Evolutionary conservation across 1,284 basidiomycete species (phyloP).

Genomic region (Apiotrichum akiyoshidainum): DNA sequence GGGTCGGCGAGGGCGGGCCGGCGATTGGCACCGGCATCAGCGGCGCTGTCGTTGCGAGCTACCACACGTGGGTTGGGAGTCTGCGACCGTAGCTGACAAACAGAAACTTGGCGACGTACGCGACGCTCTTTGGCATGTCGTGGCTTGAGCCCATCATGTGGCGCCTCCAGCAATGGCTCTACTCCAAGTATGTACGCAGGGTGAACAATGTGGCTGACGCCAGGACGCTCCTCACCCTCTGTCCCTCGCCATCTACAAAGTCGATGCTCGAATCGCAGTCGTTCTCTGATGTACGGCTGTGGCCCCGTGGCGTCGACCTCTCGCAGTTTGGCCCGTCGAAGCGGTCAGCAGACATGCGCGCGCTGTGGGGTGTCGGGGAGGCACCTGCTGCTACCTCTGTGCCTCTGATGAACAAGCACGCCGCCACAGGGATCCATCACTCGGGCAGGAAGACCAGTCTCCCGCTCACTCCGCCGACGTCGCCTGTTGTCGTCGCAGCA

Average conservation of each 20-base stretch:
- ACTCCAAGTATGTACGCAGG: slow-evolving; percentile 36
- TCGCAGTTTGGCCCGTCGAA: slow-evolving; percentile 51
- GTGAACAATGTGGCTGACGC: slow-evolving; percentile 16
- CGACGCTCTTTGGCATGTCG: slow-evolving; percentile 56
- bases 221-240: slow-evolving; percentile 53
- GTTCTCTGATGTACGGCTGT: slow-evolving; percentile 55
- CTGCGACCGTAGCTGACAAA: not conserved
- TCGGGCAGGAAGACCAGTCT: slow-evolving; percentile 37
- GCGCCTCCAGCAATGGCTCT: slow-evolving; percentile 48
- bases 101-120: slow-evolving; percentile 57
- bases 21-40: slow-evolving; percentile 44
- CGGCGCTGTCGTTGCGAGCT: slow-evolving; percentile 56
- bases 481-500: slow-evolving; percentile 26
- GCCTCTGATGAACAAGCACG: slow-evolving; percentile 5
- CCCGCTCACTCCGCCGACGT: slow-evolving; percentile 46
- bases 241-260: slow-evolving; percentile 56
- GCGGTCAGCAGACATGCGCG: slow-evolving; percentile 51
- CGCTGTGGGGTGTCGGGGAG: slow-evolving; percentile 52
- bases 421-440: slow-evolving; percentile 40
- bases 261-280: slow-evolving; percentile 54
- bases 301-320: slow-evolving; percentile 56
- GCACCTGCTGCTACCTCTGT: slow-evolving; percentile 13
- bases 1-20: slow-evolving; percentile 43
- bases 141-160: slow-evolving; percentile 55
- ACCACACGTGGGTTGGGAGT: slow-evolving; percentile 53